Conservation (phyloP, 2,329 filamentous ascomycete genomes). For the Botryotinia calthae region DNA sequence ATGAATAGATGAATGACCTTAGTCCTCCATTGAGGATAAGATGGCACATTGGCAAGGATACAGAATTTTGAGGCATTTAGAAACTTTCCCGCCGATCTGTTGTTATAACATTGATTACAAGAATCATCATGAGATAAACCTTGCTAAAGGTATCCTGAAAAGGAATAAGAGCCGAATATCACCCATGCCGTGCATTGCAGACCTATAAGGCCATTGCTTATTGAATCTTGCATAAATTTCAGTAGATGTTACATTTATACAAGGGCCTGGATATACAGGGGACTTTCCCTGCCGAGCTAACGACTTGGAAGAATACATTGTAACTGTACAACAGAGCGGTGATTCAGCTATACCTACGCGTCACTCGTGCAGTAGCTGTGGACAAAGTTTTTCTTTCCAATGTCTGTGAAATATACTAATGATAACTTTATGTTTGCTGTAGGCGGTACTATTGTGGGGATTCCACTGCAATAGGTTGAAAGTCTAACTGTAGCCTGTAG, state of each 20-base stretch:
- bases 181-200: background rate
- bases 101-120: background rate
- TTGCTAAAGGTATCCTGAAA: background rate
- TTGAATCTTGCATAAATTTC: background rate
- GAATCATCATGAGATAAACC: background rate
- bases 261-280: background rate
- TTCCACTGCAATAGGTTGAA: background rate
- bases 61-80: background rate
- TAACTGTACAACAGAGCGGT: background rate
- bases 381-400: background rate
- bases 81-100: background rate
- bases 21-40: background rate
- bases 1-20: conserved; percentile 1
- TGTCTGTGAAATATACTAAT: background rate
- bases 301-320: background rate
- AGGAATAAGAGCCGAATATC: background rate
- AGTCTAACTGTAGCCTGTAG: background rate
- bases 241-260: background rate
- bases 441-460: background rate
- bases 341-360: background rate
- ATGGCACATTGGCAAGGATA: conserved; percentile 6
- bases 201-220: background rate
- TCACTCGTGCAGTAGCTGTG: background rate
- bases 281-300: background rate
- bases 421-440: background rate